Percentiles rank a stretch among this genome's conserved stretches.
Conservation (phyloP, 306 rosid genomes). For the Biancaea sappan region DNA sequence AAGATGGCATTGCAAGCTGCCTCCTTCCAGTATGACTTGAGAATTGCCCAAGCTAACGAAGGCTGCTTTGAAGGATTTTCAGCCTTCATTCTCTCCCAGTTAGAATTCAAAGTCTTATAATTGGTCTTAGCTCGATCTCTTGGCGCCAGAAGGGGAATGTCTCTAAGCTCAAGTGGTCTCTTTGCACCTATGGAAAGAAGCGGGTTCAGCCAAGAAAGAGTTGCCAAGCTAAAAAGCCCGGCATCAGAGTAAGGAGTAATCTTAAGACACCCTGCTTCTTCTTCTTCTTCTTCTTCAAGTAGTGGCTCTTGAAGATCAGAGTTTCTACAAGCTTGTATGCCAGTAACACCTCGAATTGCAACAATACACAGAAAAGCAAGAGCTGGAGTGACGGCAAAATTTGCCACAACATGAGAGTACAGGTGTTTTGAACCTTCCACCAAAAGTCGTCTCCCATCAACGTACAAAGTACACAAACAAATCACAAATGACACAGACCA, state of each 20-base stretch:
- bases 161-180: slow-evolving; percentile 96
- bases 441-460: slow-evolving; percentile 72
- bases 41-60: slow-evolving; percentile 92
- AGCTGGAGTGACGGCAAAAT: slow-evolving; percentile 83
- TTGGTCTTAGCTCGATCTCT: slow-evolving; percentile 81
- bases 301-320: slow-evolving; percentile 78
- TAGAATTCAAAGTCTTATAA: slow-evolving; percentile 72
- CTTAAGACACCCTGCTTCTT: slow-evolving; percentile 86
- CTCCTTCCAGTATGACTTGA: slow-evolving; percentile 92
- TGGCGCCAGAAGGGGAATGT: slow-evolving; percentile 92
- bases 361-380: slow-evolving; percentile 70
- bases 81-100: slow-evolving; percentile 91
- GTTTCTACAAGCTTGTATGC: slow-evolving; percentile 58
- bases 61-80: slow-evolving; percentile 62
- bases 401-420: slow-evolving; percentile 70
- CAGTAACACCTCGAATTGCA: slow-evolving; percentile 78
- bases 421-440: slow-evolving; percentile 57
- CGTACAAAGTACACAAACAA: slow-evolving; percentile 74
- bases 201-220: slow-evolving; percentile 84
- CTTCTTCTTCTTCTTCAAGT: slow-evolving; percentile 85
- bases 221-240: slow-evolving; percentile 76
- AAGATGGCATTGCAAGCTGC: slow-evolving; percentile 91
- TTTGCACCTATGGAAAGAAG: slow-evolving; percentile 89
- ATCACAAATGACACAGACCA: slow-evolving; percentile 70
- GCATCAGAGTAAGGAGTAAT: slow-evolving; percentile 90